Percentiles rank a stretch among this genome's conserved stretches.
Evolutionary conservation across 1,284 basidiomycete genomes (phyloP).

Genomic region (Trichosporon ovoides): DNA sequence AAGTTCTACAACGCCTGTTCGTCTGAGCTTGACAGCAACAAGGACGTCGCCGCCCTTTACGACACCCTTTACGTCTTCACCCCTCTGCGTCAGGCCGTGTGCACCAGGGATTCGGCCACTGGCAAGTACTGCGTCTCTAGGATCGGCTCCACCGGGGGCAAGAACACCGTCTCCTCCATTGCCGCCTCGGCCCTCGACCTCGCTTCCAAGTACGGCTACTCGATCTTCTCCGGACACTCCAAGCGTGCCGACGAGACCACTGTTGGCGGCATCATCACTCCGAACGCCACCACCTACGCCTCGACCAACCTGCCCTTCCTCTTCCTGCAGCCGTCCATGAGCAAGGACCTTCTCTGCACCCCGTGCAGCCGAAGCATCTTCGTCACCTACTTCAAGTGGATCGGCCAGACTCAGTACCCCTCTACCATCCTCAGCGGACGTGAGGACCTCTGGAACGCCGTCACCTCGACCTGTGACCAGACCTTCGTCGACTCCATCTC

Average conservation of each 20-base stretch:
- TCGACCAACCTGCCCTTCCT: conserved; percentile 69
- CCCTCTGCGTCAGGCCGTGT: conserved; percentile 64
- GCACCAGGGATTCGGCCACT: conserved; percentile 62
- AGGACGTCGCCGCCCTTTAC: conserved; percentile 59
- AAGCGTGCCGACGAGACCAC: conserved; percentile 16
- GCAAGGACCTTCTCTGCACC: conserved; percentile 62
- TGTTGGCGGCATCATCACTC: conserved; percentile 49
- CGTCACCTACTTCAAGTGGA: conserved; percentile 67
- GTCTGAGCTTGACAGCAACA: conserved; percentile 57
- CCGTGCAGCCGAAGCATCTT: conserved; percentile 72
- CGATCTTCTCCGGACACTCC: conserved; percentile 14
- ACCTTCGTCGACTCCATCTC: conserved; percentile 44
- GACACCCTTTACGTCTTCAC: conserved; percentile 68
- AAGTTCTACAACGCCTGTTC: conserved; percentile 65
- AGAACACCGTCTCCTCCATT: conserved; percentile 19
- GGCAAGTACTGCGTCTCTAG: conserved; percentile 62
- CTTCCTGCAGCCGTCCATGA: conserved; percentile 59
- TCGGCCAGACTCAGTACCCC: conserved; percentile 63
- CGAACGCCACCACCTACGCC: conserved; percentile 64
- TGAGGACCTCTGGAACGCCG: conserved; percentile 58
- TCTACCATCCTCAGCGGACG: conserved; percentile 66
- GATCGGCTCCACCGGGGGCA: conserved; percentile 32
- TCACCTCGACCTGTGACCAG: conserved; percentile 53
- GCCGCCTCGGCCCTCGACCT: conserved; percentile 24
- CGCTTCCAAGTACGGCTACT: conserved; percentile 9